phyloP scores from a whole-genome alignment of 208 protist genomes.

The Hexamita inflata region DNA sequence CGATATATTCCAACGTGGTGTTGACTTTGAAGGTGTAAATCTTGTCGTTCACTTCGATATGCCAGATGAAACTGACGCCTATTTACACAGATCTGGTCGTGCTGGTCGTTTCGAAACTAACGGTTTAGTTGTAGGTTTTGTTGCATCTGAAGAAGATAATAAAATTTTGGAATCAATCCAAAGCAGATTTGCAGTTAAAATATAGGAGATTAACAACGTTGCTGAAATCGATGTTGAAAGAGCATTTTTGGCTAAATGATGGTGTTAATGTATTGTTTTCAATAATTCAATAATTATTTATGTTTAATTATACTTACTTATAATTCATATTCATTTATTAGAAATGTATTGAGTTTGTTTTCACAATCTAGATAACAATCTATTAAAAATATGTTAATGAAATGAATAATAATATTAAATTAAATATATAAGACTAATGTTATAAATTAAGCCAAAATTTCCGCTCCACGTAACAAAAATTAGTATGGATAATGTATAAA shows the following conservation, averaged over 20 bases:
- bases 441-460: too few species aligned
- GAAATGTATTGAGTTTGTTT: too few species aligned
- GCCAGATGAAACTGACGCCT: conserved; percentile 79
- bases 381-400: too few species aligned
- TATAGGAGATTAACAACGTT: not conserved
- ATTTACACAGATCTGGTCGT: conserved; percentile 87
- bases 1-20: conserved; percentile 93
- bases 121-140: conserved; percentile 92
- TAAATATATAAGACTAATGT: too few species aligned
- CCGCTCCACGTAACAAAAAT: too few species aligned
- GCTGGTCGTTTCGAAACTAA: conserved; percentile 96
- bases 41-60: conserved; percentile 99
- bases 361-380: too few species aligned
- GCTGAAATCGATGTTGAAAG: not conserved
- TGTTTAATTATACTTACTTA: too few species aligned
- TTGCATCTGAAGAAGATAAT: conserved; percentile 71
- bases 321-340: too few species aligned
- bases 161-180: conserved; percentile 44
- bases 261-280: too few species aligned
- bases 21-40: conserved; percentile 97
- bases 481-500: too few species aligned
- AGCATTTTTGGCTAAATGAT: not conserved
- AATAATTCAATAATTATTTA: too few species aligned
- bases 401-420: too few species aligned
- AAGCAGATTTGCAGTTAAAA: conserved; percentile 33